Base-by-base conservation (phyloP, 2,329 filamentous ascomycete genomes). In the Colletotrichum musae region DNA sequence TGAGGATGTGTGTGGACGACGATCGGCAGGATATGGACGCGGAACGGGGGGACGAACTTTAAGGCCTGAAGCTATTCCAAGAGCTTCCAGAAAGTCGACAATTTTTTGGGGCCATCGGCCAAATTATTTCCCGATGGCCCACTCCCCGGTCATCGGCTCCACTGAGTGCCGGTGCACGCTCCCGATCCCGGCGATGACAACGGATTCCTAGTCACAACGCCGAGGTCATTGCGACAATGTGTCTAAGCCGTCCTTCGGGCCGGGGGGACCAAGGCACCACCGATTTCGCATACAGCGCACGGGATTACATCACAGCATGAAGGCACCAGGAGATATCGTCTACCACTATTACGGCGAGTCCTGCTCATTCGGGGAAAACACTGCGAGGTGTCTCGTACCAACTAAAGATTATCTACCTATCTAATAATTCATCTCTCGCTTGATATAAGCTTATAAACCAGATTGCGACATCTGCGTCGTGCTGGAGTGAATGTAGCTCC, bases 21-120 rank as follows among this genome's bases (percentile, higher is more conserved):
- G 36, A 70, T 66, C 50, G 70, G 48, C 69, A 54, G 45, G 58
- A 39, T 53, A 64, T 64, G 71, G 68, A 48, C 71, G 58, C 71
- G 58, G 68, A 67, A 69, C 71, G 70, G 71, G 75, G 69, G 69
- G 70, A 75, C 67, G 69, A 73, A 68, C 68, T 74, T 76, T 72
- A 74, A 73, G 70, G 69, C 71, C 70, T 78, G 78, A 78, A 77
- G 74, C 77, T 79, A 72, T 75, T 72, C 80, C 69, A 81, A 81
- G 73, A 80, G 78, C 80, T 81, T 81, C 80, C 78, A 81, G 78
- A 81, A 80, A 74, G 73, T 70, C 73, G 74, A 75, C 77, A 80
- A 80, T 80, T 80, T 81, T 81, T 76, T 72, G 71, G 69, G 52
- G 28, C 65, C n/a, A 58, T 68, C 71, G 71, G 71, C 47, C 53